Evolutionary conservation across 768 basidiomycete species (phyloP).

Genomic region (Amanita rubescens): DNA sequence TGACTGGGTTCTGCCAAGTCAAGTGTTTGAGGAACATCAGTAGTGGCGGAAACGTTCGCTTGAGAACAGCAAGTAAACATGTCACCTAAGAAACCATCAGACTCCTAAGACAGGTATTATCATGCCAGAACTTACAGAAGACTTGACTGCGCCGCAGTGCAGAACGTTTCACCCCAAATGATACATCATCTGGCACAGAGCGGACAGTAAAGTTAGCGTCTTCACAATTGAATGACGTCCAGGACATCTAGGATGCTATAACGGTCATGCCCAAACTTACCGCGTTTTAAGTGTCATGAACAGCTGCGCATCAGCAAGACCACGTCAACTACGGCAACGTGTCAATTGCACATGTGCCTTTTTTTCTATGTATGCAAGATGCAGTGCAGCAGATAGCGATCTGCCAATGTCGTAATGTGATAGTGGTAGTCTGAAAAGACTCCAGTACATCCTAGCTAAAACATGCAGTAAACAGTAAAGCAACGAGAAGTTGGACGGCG

Average conservation of each 20-base stretch:
- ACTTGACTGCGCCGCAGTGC: constrained; percentile 51
- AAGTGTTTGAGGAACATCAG: constrained; percentile 27
- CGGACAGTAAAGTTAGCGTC: constrained; percentile 50
- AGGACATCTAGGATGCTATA: not conserved
- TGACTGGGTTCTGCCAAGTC: constrained; percentile 49
- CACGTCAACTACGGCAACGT: not conserved
- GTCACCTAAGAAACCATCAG: constrained; percentile 35
- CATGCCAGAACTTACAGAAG: constrained; percentile 41
- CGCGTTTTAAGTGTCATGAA: not conserved
- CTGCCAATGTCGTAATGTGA: not conserved
- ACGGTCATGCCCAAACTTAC: not conserved
- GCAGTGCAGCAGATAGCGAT: not conserved
- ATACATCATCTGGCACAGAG: constrained; percentile 42
- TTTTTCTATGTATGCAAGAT: not conserved
- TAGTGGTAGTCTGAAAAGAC: not conserved
- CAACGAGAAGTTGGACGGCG: constrained; percentile 12
- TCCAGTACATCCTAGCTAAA: constrained; percentile 16
- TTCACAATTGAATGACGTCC: constrained; percentile 32
- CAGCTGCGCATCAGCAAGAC: not conserved
- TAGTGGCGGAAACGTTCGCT: constrained; percentile 11
- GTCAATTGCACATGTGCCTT: not conserved
- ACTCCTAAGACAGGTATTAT: constrained; percentile 1
- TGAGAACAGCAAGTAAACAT: constrained; percentile 60
- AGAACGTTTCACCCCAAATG: constrained; percentile 41
- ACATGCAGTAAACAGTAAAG: constrained; percentile 18